Evolutionary conservation across 257 asterid species (phyloP), one percentile per base, ranked within the genome.

Genomic region (Nicotiana attenuata): DNA sequence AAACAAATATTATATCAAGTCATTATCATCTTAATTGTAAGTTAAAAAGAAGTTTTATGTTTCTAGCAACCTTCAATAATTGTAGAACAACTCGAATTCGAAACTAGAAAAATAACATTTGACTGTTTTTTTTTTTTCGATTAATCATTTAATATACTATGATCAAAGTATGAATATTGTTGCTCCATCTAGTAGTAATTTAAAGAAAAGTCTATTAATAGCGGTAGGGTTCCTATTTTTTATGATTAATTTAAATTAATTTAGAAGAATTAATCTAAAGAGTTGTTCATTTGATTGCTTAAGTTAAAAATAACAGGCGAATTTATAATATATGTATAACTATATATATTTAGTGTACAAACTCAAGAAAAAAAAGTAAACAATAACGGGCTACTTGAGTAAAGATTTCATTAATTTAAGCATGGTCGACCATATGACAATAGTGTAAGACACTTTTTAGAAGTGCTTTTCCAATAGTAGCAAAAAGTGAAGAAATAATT

Each of bases 61-160:
- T 57, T 81, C 64, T 24, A 61, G 38, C 75, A 78, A 84, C 79
- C 83, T 81, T 81, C 84, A 76, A 77, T 84, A 57, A 82, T 64
- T 67, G 66, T 53, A 38, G 47, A 22, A 56, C 35, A 71, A 1
- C 7, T 11, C 47, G 22, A 19, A 41, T 52, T 11, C 56, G 56
- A 52, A 52, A 52, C 17, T 10, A 50, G 47, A 50, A 50, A 11
- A 14, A 50, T 14, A 13, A 50, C 5, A 10, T 52, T 52, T 13
- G 57, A 52, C 7, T 14, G 2, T 14, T 13, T 3, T 52, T 14
- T 3, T 3, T 33, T 31, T 31, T 31, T 0, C 6, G 8, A 52
- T 52, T 19, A 52, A 52, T 5, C 19, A 52, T 15, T 4, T 14
- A 14, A 52, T 19, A 52, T 13, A 52, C 2, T 52, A 0, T 52